phyloP scores from a whole-genome alignment of 306 rosid genomes.

The Lotus japonicus region DNA sequence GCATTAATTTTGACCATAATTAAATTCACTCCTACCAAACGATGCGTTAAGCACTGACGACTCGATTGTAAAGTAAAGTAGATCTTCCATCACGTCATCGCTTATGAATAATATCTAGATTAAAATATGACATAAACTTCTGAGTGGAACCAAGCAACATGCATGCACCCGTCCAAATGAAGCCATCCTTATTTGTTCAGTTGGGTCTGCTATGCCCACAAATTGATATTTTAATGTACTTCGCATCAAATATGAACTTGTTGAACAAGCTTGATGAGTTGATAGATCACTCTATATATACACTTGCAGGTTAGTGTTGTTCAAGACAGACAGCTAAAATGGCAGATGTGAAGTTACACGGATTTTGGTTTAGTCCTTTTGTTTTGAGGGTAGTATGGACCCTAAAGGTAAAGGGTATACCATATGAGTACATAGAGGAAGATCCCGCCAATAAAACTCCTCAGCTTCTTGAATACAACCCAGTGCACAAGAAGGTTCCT shows the following conservation, averaged over 20 bases:
- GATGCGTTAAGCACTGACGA: too few relatives aligned
- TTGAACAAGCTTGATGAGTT: not conserved
- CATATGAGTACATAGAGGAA: slow-evolving; percentile 43
- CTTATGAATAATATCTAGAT: too few relatives aligned
- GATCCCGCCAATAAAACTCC: slow-evolving; percentile 36
- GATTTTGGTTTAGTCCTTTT: slow-evolving; percentile 40
- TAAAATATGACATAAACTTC: too few relatives aligned
- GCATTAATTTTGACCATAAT: too few relatives aligned
- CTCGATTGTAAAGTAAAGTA: too few relatives aligned
- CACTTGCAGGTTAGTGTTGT: not conserved
- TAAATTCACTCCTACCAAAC: too few relatives aligned
- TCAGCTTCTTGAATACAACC: slow-evolving; percentile 35
- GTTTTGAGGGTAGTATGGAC: slow-evolving; percentile 35
- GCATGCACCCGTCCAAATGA: too few relatives aligned
- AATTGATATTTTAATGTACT: not conserved
- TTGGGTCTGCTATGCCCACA: not conserved
- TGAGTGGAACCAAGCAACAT: too few relatives aligned
- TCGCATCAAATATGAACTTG: not conserved
- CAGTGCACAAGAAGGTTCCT: slow-evolving; percentile 36
- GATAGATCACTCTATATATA: not conserved
- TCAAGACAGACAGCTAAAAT: not conserved
- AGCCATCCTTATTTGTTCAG: too few relatives aligned
- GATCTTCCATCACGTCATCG: too few relatives aligned
- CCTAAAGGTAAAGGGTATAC: slow-evolving; percentile 37
- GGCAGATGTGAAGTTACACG: slow-evolving; percentile 36